Evolutionary conservation across 2,329 filamentous ascomycete species (phyloP).

Genomic region (Ustulina deusta): DNA sequence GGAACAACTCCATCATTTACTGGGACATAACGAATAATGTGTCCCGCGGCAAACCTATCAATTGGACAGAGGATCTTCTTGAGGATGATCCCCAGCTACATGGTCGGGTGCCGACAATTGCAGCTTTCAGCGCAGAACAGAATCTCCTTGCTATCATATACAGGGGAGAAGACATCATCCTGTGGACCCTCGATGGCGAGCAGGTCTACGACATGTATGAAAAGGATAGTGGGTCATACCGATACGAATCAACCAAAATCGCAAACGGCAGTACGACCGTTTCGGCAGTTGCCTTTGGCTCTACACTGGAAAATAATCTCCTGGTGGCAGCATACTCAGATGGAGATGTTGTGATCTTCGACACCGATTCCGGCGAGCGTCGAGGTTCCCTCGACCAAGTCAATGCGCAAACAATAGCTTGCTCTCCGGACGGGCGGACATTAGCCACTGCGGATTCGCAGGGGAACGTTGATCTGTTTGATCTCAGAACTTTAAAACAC

Average conservation of each 20-base stretch:
- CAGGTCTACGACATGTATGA: constrained; percentile 44
- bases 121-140: constrained; percentile 33
- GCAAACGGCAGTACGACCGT: constrained; percentile 29
- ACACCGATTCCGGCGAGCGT: constrained; percentile 36
- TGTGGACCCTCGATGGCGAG: constrained; percentile 43
- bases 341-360: constrained; percentile 48
- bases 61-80: constrained; percentile 39
- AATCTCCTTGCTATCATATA: constrained; percentile 48
- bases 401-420: constrained; percentile 43
- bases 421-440: constrained; percentile 49
- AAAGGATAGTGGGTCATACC: constrained; percentile 43
- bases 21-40: constrained; percentile 28
- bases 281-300: constrained; percentile 42
- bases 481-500: constrained; percentile 43
- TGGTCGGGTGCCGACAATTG: constrained; percentile 37
- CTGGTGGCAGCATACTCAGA: constrained; percentile 48
- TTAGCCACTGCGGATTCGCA: constrained; percentile 44
- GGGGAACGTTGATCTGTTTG: constrained; percentile 48
- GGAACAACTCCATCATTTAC: constrained; percentile 24
- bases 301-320: constrained; percentile 33
- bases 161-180: constrained; percentile 44
- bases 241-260: constrained; percentile 27
- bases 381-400: constrained; percentile 5
- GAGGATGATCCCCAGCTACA: constrained; percentile 29
- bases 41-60: constrained; percentile 28